Evolutionary conservation across 1,284 basidiomycete genomes (phyloP), one percentile per base, ranked within the genome.

Genomic region (Trichosporon faecale): DNA sequence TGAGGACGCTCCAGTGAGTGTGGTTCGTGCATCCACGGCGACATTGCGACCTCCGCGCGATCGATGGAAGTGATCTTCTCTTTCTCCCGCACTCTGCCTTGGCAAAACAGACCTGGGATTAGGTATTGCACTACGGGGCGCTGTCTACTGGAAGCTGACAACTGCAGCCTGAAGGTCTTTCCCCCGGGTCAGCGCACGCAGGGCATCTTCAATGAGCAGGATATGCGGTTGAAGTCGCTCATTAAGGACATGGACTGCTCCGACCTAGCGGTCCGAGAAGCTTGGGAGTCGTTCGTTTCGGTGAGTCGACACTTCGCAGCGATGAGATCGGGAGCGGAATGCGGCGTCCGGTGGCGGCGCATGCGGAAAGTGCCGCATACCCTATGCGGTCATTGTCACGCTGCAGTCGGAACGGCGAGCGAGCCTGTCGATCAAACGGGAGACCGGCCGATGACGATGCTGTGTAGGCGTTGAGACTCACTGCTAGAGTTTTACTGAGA

Each of bases 281-380:
- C 72, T 8, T 73, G 72, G 72, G 72, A 66, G 25, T 52, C 64
- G 40, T 64, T 73, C 25, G 70, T 73, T 2, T 57, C 40, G 52
- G 67, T 70, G 25, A 3, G 71, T 70, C 18, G 29, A 11, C 1
- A 8, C 6, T 31, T 31, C 57, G 4, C 16, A 8, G 16, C 29
- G 9, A 29, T 16, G 27, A 23, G 25, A 29, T 37, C 35, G 35
- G 3, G 3, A 37, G 35, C 35, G 35, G 35, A 12, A 27, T 60
- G 25, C 27, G 25, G 49, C n/a, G 49, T 55, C 9, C 23, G 40
- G 40, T 18, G 40, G 40, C 6, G 40, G 40, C 40, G 40, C 35
- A 37, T 12, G 35, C 11, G 35, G 40, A 44, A 44, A 7, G 40
- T 44, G 40, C 40, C 16, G 16, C 7, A 37, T 37, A 37, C 35